Base-by-base conservation (phyloP, 305 asterid species). In the Stenogyne calaminthoides region DNA sequence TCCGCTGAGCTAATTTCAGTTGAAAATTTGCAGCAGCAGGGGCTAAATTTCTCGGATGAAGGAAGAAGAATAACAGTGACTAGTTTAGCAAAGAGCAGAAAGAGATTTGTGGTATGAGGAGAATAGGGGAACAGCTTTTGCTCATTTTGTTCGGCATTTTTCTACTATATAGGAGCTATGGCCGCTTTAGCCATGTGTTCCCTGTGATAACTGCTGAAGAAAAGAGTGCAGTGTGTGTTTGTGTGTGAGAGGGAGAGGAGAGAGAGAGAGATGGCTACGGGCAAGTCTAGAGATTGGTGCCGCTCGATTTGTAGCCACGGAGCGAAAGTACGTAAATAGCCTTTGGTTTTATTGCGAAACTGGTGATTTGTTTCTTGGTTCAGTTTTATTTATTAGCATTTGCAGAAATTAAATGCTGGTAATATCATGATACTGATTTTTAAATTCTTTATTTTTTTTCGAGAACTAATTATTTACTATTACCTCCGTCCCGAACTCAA, bases 181-280 rank as follows among this genome's bases (percentile, higher is more conserved):
- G 42, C 64, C 69, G 73, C 65, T 85, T 83, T 83, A 80, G 78
- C 78, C 87, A 81, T 84, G 86, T 82, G 85, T 76, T 73, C 78
- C 66, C 85, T 77, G 85, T 76, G 84, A 79, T 80, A 61, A 62
- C 77, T 72, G 82, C 42, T 73, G 72, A 49, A 49, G 14, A 64
- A 40, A 51, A 62, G 44, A 57, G 73, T 44, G 76, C 27, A 14
- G 5, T 52, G 66, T 32, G 40, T 29, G 27, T 61, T 25, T 37
- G 39, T 29, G 70, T 18, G 74, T 1, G 69, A 2, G 68, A 15
- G 76, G 34, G 56, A 19, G 56, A 22, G 49, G 49, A 36, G 55
- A 70, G 59, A 44, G 78, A 11, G 65, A 44, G 69, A 55, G 55
- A 9, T 70, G 64, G 67, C 67, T 69, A 61, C 46, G 54, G 70